Conservation (phyloP, 192 early-diverging fungal species). For the Chytriomyces confervae region DNA sequence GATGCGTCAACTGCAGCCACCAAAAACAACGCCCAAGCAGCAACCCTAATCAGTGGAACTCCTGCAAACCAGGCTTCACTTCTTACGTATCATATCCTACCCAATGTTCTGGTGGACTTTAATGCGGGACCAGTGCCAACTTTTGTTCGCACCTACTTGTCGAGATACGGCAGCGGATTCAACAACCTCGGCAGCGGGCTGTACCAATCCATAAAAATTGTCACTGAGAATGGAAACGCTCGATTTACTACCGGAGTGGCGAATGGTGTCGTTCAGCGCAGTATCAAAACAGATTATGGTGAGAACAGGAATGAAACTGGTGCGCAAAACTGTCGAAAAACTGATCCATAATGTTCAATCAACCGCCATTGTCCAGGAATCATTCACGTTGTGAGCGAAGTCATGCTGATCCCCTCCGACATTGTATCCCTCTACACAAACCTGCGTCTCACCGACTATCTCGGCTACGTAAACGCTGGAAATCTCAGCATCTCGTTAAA, state of each 20-base stretch:
- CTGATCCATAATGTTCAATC: neutral
- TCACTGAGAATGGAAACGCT: neutral
- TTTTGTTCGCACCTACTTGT: slow-evolving; percentile 1
- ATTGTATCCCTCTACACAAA: slow-evolving; percentile 21
- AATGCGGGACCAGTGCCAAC: neutral
- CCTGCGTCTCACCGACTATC: slow-evolving; percentile 24
- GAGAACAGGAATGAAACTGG: neutral
- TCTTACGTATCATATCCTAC: slow-evolving; percentile 37
- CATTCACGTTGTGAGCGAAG: slow-evolving; percentile 31
- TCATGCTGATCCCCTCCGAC: slow-evolving; percentile 29
- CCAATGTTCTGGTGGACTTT: slow-evolving; percentile 17
- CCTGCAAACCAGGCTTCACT: slow-evolving; percentile 9
- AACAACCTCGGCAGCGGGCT: slow-evolving; percentile 25
- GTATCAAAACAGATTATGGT: slow-evolving; percentile 28
- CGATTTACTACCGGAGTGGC: slow-evolving; percentile 19
- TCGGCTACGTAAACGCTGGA: neutral
- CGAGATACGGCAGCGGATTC: slow-evolving; percentile 27
- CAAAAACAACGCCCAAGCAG: neutral
- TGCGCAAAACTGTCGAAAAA: neutral
- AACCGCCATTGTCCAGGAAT: slow-evolving; percentile 10
- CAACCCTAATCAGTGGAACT: neutral
- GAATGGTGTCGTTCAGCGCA: neutral
- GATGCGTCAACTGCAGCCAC: slow-evolving; percentile 18
- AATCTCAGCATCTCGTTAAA: neutral
- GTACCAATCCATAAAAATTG: slow-evolving; percentile 6